A percentile compares a stretch with the other conserved stretches of the same genome.
phyloP scores from a whole-genome alignment of 192 early-diverging fungal species.

The Coemansia sp. region DNA sequence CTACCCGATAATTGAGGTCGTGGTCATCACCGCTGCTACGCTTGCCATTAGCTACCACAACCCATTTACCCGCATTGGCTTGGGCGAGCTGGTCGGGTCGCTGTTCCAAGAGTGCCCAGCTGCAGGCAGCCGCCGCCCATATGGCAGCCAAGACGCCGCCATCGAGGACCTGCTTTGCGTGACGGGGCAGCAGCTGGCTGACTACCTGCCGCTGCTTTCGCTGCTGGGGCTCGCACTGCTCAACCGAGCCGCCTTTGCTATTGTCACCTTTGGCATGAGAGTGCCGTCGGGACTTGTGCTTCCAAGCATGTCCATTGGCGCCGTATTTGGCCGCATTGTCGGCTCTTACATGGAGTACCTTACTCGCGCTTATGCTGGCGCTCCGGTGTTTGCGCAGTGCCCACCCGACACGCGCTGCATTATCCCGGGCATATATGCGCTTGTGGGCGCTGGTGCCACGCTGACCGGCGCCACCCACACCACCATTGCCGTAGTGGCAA shows the following conservation, averaged over 20 bases:
- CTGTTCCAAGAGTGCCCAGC: slow-evolving; percentile 86
- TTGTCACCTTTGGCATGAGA: slow-evolving; percentile 53
- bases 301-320: slow-evolving; percentile 56
- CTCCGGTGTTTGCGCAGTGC: slow-evolving; percentile 48
- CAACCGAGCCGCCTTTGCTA: slow-evolving; percentile 48
- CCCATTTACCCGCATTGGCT: slow-evolving; percentile 79
- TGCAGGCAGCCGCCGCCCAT: neutral
- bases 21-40: slow-evolving; percentile 66
- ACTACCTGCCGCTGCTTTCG: slow-evolving; percentile 36
- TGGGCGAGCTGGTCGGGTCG: slow-evolving; percentile 78
- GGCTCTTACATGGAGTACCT: slow-evolving; percentile 49
- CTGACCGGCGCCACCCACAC: slow-evolving; percentile 59
- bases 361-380: slow-evolving; percentile 27
- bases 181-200: slow-evolving; percentile 36
- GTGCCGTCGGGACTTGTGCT: slow-evolving; percentile 55
- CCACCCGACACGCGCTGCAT: slow-evolving; percentile 53
- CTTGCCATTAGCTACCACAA: slow-evolving; percentile 72
- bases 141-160: slow-evolving; percentile 42
- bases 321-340: slow-evolving; percentile 45
- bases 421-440: slow-evolving; percentile 67
- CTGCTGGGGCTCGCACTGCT: slow-evolving; percentile 49
- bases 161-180: slow-evolving; percentile 64
- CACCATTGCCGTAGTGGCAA: slow-evolving; percentile 60
- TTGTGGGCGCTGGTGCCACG: slow-evolving; percentile 55
- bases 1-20: slow-evolving; percentile 73